Evolutionary conservation across 2,329 filamentous ascomycete species (phyloP).

Genomic region (Laburnicola sp.): DNA sequence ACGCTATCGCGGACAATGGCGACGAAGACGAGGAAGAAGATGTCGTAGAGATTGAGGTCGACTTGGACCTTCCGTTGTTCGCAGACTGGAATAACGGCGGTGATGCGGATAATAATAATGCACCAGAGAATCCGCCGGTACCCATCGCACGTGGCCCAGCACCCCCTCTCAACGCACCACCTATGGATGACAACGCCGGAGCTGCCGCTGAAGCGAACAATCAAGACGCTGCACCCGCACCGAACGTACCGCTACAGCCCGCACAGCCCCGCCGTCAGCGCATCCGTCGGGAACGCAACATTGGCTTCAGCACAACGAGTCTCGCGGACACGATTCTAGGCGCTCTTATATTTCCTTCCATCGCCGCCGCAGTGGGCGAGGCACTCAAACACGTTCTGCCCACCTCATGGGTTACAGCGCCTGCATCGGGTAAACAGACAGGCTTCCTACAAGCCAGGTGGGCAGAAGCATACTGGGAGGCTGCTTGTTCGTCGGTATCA

Average conservation of each 20-base stretch:
- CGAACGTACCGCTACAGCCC: slow-evolving; percentile 29
- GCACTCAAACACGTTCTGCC: slow-evolving; percentile 71
- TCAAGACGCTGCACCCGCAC: slow-evolving; percentile 32
- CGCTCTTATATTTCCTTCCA: slow-evolving; percentile 76
- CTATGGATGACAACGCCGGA: slow-evolving; percentile 29
- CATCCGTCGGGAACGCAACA: slow-evolving; percentile 50
- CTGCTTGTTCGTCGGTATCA: slow-evolving; percentile 83
- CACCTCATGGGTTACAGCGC: slow-evolving; percentile 62
- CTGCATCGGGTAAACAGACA: slow-evolving; percentile 49
- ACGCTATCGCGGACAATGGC: slow-evolving; percentile 22
- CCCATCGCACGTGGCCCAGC: slow-evolving; percentile 31
- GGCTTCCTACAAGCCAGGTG: slow-evolving; percentile 81
- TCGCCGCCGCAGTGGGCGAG: slow-evolving; percentile 79
- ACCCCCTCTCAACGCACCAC: slow-evolving; percentile 40
- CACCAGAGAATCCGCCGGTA: slow-evolving; percentile 40
- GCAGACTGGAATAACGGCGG: slow-evolving; percentile 50
- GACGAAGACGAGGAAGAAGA: slow-evolving; percentile 42
- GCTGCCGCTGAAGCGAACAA: slow-evolving; percentile 15
- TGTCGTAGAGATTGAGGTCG: slow-evolving; percentile 49
- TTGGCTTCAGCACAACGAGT: slow-evolving; percentile 58
- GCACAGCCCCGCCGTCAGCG: slow-evolving; percentile 30
- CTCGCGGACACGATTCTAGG: slow-evolving; percentile 65
- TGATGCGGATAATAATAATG: slow-evolving; percentile 42
- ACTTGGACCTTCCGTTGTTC: slow-evolving; percentile 46
- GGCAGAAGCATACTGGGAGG: slow-evolving; percentile 86